Evolutionary conservation across 192 early-diverging fungal genomes (phyloP), one percentile per base, ranked within the genome.

Genomic region (Linnemannia hyalina): DNA sequence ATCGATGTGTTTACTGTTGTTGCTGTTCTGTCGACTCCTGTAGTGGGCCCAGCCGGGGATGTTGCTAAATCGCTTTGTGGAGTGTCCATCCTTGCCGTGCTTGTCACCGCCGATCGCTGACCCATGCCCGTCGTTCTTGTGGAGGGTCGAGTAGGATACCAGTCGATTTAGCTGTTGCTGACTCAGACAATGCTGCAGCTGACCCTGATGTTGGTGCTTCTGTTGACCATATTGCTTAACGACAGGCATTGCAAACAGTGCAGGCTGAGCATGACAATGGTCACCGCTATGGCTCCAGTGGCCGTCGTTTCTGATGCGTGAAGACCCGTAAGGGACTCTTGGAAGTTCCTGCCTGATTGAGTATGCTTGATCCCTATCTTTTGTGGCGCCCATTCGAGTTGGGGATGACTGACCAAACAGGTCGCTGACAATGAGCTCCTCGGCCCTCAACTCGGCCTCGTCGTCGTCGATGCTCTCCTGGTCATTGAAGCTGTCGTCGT

Each of bases 391-490:
- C 7, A 38, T 22, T 13, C 41, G 38, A n/a, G 55, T 9, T 26
- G 73, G 29, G 10, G 74, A 68, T n/a, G 80, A 70, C 42, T 71
- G 80, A 32, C 49, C 73, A 73, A 81, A 75, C 68, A 75, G 13
- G 41, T 77, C 71, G n/a, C 73, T 72, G 3, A 23, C 75, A 63
- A 86, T 86, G 57, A 86, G 60, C 23, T 70, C 84, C 65, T 86
- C 84, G 0, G 84, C 84, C 7, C 75, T 69, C 5, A 86, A 47
- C 70, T 86, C 84, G 3, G 84, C 84, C 49, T 86, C 84, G 7
- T 86, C 84, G 32, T 86, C 84, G 54, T 74, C 80, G 26, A 76
- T 70, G 38, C 82, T 85, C 40, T 79, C 77, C n/a, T 79, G 82
- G 7, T 80, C 78, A 74, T 70, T 68, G 40, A 74, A 63, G 41